Evolutionary conservation across 2,329 filamentous ascomycete genomes (phyloP), one percentile per base, ranked within the genome.

Genomic region (Trichoderma pleuroti): DNA sequence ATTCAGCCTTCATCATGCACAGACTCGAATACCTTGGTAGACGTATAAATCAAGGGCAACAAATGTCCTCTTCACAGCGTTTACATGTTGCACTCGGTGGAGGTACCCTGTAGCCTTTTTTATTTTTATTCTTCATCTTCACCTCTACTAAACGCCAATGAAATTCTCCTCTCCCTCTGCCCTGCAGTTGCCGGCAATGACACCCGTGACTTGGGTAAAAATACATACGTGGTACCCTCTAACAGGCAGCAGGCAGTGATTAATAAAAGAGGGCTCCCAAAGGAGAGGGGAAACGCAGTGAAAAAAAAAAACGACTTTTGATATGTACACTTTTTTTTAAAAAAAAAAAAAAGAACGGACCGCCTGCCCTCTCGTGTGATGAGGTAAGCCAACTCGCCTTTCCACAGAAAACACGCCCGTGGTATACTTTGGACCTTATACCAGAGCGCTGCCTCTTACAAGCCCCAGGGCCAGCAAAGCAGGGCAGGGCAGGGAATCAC

Each of bases 341-440:
- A n/a, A n/a, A n/a, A n/a, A n/a, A n/a, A n/a, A 21, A 24, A 42
- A 42, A 42, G 18, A 16, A 54, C 18, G 68, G 26, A 60, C 68
- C 46, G 46, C 32, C 65, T 61, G 65, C 65, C 69, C 76, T 76
- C 74, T 74, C 72, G 65, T 76, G 75, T 78, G 77, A 79, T 72
- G 73, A 78, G 76, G 76, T 71, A 71, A 71, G 70, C 70, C 70
- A 28, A 26, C 65, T 60, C 46, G 65, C 56, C 30, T 42, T 71
- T 68, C 42, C 65, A 60, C 65, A 61, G 65, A 60, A 49, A 49
- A 26, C 18, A 60, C n/a, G 32, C 34, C 64, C 26, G 36, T 46
- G 46, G 32, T 67, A 59, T 56, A 66, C 54, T 21, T 32, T 7
- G 30, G 16, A 28, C 28, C 26, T 32, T 28, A 28, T 57, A n/a